Conservation (phyloP, 176 grass and related monocot species). For the Dendrocalamus sinicus region DNA sequence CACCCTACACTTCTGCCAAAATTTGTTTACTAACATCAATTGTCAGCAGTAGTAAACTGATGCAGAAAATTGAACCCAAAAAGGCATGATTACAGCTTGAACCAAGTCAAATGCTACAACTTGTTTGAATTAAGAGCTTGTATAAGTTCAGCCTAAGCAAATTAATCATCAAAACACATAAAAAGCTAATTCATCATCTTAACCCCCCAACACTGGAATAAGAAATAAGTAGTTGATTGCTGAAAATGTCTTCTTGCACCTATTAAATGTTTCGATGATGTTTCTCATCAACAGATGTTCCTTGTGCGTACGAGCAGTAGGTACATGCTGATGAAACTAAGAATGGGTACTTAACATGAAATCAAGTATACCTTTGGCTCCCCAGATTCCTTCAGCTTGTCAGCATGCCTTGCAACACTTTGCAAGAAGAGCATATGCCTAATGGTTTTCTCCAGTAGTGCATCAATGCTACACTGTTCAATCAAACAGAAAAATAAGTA, state of each 20-base stretch:
- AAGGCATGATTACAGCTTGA: neutral
- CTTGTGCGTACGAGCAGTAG: neutral
- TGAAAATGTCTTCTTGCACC: neutral
- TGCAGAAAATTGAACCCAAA: neutral
- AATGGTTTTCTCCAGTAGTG: slow-evolving; percentile 72
- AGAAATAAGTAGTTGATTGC: neutral
- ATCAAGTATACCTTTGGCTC: slow-evolving; percentile 57
- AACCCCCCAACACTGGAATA: neutral
- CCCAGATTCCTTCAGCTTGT: slow-evolving; percentile 61
- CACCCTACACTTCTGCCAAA: neutral
- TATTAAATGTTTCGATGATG: neutral
- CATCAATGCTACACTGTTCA: slow-evolving; percentile 79
- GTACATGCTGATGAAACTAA: neutral
- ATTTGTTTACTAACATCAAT: slow-evolving; percentile 41
- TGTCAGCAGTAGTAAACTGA: slow-evolving; percentile 13
- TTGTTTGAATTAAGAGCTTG: neutral
- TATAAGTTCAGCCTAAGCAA: neutral
- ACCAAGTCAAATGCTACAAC: neutral
- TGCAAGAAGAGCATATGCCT: slow-evolving; percentile 83
- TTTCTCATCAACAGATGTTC: neutral
- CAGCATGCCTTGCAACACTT: slow-evolving; percentile 70
- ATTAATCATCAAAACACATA: neutral
- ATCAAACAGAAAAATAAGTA: slow-evolving; percentile 25
- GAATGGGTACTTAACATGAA: neutral
- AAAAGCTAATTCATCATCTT: neutral